These are phyloP conservation scores for Roridomyces roridus DNA, from an alignment of 768 basidiomycete species.

Conservation along the genomic window DNA sequence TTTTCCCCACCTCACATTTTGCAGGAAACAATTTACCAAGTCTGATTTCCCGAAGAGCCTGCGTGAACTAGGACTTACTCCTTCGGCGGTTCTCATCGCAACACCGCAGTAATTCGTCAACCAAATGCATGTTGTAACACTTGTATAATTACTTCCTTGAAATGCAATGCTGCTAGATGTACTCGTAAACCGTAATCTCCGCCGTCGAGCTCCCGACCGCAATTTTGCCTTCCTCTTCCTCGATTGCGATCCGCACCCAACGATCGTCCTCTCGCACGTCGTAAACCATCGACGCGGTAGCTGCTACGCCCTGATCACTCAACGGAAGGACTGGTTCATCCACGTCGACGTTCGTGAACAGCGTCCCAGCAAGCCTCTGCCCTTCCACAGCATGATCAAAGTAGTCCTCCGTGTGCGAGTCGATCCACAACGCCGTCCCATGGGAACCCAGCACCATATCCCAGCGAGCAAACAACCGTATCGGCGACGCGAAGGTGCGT, in stretches of 20 bases:
- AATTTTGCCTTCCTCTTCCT: slow-evolving; percentile 55
- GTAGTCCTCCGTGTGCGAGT: slow-evolving; percentile 63
- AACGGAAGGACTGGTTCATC: slow-evolving; percentile 30
- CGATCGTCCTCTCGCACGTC: slow-evolving; percentile 49
- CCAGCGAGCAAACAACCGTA: slow-evolving; percentile 61
- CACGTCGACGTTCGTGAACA: slow-evolving; percentile 30
- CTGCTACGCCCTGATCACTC: slow-evolving; percentile 34
- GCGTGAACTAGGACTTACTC: slow-evolving; percentile 86
- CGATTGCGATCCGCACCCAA: slow-evolving; percentile 55
- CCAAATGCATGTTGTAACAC: slow-evolving; percentile 21
- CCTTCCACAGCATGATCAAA: slow-evolving; percentile 51
- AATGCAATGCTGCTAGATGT: slow-evolving; percentile 37
- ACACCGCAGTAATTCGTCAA: slow-evolving; percentile 42
- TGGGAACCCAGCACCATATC: slow-evolving; percentile 60
- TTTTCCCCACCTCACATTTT: slow-evolving; percentile 6
- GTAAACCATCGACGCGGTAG: slow-evolving; percentile 49
- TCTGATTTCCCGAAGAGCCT: slow-evolving; percentile 82
- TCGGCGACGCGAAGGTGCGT: slow-evolving; percentile 57
- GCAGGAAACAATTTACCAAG: slow-evolving; percentile 77
- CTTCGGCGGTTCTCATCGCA: slow-evolving; percentile 78
- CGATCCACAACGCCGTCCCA: slow-evolving; percentile 72
- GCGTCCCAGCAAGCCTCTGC: slow-evolving; percentile 63
- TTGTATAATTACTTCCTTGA: slow-evolving; percentile 16
- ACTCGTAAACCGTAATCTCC: slow-evolving; percentile 56
- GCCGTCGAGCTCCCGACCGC: slow-evolving; percentile 53